phyloP scores from a whole-genome alignment of 1,284 basidiomycete genomes.

The Omphalotus olearius region DNA sequence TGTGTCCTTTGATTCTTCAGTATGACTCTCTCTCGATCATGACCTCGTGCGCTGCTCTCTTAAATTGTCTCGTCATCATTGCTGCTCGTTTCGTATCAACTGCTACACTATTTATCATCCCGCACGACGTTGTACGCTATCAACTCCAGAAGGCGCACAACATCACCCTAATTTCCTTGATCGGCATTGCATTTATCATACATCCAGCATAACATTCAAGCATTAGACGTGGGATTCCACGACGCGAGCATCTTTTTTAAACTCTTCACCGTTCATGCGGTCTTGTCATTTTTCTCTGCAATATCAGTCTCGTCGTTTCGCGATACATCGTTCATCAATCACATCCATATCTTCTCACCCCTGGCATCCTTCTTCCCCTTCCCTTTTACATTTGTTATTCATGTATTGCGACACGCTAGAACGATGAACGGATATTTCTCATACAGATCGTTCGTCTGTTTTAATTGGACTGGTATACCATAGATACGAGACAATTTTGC shows the following conservation, averaged over 20 bases:
- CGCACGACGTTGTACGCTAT: slow-evolving; percentile 11
- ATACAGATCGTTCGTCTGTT: too few relatives aligned
- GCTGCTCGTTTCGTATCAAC: slow-evolving; percentile 45
- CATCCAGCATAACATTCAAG: slow-evolving; percentile 11
- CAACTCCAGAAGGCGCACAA: slow-evolving; percentile 7
- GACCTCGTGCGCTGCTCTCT: slow-evolving; percentile 59
- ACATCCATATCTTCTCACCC: background rate
- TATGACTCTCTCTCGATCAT: slow-evolving; percentile 22
- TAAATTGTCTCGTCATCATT: slow-evolving; percentile 56
- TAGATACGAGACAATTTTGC: too few relatives aligned
- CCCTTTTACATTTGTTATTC: too few relatives aligned
- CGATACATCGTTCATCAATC: slow-evolving; percentile 38
- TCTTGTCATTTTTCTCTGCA: slow-evolving; percentile 30
- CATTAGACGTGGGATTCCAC: slow-evolving; percentile 27
- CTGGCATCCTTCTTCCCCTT: too few relatives aligned
- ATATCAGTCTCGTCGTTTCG: slow-evolving; percentile 49
- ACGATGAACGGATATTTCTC: too few relatives aligned
- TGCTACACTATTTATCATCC: slow-evolving; percentile 9
- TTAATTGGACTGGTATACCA: too few relatives aligned
- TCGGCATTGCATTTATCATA: slow-evolving; percentile 15
- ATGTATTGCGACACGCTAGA: too few relatives aligned
- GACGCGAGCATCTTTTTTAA: slow-evolving; percentile 31
- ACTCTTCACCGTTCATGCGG: slow-evolving; percentile 33
- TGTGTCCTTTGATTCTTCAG: slow-evolving; percentile 11
- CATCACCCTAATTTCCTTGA: slow-evolving; percentile 21